A percentile compares a stretch with the other conserved stretches of the same genome.
These are phyloP conservation scores for Dendrobium huoshanense DNA, from an alignment of 106 monocot species.

Conservation along the genomic window DNA sequence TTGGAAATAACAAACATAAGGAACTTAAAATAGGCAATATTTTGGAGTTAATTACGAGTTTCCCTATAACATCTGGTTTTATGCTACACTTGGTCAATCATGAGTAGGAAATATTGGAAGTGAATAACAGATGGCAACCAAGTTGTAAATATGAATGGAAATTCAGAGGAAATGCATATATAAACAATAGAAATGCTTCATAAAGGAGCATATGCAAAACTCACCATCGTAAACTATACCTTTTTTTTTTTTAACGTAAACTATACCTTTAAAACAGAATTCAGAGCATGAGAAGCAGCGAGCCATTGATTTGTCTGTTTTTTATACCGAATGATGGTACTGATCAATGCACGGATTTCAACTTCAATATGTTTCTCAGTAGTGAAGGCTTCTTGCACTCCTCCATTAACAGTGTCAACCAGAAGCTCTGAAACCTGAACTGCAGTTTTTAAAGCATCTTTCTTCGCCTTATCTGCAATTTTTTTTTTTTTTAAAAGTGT, in stretches of 20 bases:
- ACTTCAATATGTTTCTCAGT: constrained; percentile 76
- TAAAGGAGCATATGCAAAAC: neutral
- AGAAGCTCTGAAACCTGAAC: constrained; percentile 64
- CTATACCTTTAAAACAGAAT: constrained; percentile 67
- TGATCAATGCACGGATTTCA: constrained; percentile 60
- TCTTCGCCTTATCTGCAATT: constrained; percentile 89
- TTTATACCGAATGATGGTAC: constrained; percentile 40
- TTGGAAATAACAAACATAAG: neutral
- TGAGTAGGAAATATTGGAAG: neutral
- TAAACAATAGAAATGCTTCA: neutral
- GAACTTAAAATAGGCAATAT: neutral
- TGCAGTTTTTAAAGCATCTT: constrained; percentile 53
- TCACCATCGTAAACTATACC: constrained; percentile 30
- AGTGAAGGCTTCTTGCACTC: constrained; percentile 63
- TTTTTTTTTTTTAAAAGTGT: too few species aligned
- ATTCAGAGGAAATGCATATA: neutral
- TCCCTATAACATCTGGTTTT: neutral
- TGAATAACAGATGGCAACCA: neutral
- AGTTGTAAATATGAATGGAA: neutral
- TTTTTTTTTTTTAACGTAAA: too few species aligned
- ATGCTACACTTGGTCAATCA: neutral
- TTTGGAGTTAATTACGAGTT: neutral
- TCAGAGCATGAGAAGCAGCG: constrained; percentile 55
- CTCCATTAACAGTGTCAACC: constrained; percentile 65
- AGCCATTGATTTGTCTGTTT: constrained; percentile 86